These are phyloP conservation scores for Heliamphora pulchella DNA, from an alignment of 179 eudicot species.

Conservation along the genomic window DNA sequence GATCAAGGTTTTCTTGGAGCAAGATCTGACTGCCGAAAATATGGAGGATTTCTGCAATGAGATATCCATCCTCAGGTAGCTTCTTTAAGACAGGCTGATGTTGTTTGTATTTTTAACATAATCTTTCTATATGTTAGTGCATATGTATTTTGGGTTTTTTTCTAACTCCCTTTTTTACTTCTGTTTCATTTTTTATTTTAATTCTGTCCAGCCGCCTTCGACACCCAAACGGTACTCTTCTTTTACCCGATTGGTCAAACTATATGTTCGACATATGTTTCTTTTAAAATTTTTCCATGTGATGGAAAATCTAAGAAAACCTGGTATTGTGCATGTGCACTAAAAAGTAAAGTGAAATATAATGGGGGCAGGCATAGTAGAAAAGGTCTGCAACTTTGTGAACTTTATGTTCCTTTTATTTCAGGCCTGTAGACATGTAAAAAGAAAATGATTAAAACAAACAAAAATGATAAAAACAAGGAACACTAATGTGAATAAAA, in stretches of 20 bases:
- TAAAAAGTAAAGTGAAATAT: not conserved
- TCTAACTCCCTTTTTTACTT: slow-evolving; percentile 15
- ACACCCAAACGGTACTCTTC: slow-evolving; percentile 89
- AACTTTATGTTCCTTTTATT: not conserved
- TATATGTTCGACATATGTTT: not conserved
- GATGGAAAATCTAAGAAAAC: slow-evolving; percentile 1
- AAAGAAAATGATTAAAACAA: not conserved
- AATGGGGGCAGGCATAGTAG: not conserved
- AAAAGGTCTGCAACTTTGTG: not conserved
- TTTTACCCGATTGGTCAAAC: slow-evolving; percentile 13
- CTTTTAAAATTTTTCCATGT: slow-evolving; percentile 10
- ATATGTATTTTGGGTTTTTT: not conserved
- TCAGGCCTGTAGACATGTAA: not conserved
- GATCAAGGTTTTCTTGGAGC: slow-evolving; percentile 91
- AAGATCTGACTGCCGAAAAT: slow-evolving; percentile 93
- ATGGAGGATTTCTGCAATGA: slow-evolving; percentile 99
- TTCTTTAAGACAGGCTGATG: slow-evolving; percentile 12
- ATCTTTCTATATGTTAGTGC: not conserved
- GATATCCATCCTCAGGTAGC: slow-evolving; percentile 82
- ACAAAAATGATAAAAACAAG: not conserved
- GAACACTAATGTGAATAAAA: not conserved
- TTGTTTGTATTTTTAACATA: not conserved
- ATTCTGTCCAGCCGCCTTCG: slow-evolving; percentile 76
- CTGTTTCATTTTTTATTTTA: slow-evolving; percentile 6
- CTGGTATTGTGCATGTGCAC: not conserved